Percentiles rank a stretch among this genome's conserved stretches.
These are phyloP conservation scores for Hypoxylon subgilvum DNA, from an alignment of 495 filamentous ascomycete species.

Conservation along the genomic window DNA sequence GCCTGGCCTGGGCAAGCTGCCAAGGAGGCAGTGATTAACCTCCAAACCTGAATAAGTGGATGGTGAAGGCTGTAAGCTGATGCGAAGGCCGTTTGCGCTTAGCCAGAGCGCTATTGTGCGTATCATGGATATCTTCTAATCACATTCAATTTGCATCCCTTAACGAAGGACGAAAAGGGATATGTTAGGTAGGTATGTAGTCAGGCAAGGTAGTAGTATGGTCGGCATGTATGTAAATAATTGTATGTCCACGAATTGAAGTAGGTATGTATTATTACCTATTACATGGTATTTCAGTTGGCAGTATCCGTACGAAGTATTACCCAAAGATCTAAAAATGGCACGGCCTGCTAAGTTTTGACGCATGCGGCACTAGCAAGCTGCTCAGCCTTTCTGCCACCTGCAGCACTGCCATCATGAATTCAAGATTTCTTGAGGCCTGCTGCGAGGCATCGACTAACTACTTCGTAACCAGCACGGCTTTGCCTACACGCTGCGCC, in stretches of 20 bases:
- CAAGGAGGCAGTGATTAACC: conserved; percentile 27
- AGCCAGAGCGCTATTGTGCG: neutral
- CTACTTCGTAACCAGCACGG: neutral
- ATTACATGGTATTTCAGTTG: neutral
- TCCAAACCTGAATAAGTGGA: conserved; percentile 4
- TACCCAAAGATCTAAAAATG: conserved; percentile 21
- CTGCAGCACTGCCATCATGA: too few species aligned
- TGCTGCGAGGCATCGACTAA: neutral
- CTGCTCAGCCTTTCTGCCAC: too few species aligned
- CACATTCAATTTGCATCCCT: too few species aligned
- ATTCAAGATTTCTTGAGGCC: too few species aligned
- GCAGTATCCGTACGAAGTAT: neutral
- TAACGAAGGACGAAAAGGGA: too few species aligned
- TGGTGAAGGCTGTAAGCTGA: too few species aligned
- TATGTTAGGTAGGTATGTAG: neutral
- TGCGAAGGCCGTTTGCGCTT: too few species aligned
- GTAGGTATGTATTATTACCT: too few species aligned
- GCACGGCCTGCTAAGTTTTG: conserved; percentile 1
- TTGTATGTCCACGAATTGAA: too few species aligned
- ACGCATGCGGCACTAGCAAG: conserved; percentile 13
- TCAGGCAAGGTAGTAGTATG: neutral
- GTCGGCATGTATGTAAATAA: too few species aligned
- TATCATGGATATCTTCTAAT: neutral
- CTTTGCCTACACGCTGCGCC: conserved; percentile 10
- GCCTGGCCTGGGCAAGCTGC: neutral